phyloP scores from a whole-genome alignment of 75 land plant species.

The Selaginella moellendorffii region DNA sequence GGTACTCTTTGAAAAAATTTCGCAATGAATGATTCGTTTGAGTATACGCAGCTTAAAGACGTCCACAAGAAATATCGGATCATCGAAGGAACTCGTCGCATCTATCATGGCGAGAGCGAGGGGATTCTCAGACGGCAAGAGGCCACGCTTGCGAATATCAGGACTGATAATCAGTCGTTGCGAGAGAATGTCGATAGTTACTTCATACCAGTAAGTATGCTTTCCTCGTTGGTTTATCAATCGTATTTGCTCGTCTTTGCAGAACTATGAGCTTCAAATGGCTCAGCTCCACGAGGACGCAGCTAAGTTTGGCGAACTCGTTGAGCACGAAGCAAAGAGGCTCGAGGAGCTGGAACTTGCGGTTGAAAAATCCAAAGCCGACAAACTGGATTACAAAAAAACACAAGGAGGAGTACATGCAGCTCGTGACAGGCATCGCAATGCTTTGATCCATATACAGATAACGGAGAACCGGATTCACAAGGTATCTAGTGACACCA shows the following conservation, averaged over 20 bases:
- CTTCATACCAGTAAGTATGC: background rate
- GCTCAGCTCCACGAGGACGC: background rate
- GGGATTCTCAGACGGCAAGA: constrained; percentile 7
- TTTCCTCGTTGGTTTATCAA: background rate
- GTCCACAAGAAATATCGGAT: constrained; percentile 3
- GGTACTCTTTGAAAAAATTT: background rate
- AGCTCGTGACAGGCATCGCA: background rate
- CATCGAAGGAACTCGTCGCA: constrained; percentile 1
- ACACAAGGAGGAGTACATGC: background rate
- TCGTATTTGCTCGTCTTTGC: background rate
- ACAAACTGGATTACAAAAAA: background rate
- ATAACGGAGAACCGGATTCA: background rate
- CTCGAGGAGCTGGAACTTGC: background rate
- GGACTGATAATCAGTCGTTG: constrained; percentile 1
- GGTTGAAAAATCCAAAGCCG: background rate
- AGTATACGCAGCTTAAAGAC: background rate
- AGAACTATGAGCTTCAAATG: background rate
- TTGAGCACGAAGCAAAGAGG: background rate
- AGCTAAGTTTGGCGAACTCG: background rate
- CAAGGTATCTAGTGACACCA: too few relatives aligned
- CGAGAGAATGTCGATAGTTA: background rate
- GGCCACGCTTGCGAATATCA: constrained; percentile 5
- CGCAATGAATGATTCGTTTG: background rate
- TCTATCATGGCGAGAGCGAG: constrained; percentile 6
- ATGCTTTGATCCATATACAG: background rate